A percentile compares a stretch with the other conserved stretches of the same genome.
Conservation (phyloP, 2,329 filamentous ascomycete genomes). For the Diaporthe caulivora region DNA sequence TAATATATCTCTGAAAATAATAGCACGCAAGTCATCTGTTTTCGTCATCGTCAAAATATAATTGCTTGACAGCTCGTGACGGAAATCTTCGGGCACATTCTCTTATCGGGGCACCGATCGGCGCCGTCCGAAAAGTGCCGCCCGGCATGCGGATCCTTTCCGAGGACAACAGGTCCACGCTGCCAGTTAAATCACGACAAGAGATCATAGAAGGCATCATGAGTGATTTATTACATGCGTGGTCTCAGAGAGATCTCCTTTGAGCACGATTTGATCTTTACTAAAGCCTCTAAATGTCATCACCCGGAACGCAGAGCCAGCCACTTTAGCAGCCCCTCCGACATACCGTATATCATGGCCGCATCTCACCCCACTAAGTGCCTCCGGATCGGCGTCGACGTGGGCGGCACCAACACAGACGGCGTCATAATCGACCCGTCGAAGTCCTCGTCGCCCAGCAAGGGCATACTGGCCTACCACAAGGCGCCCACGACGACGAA, state of each 20-base stretch:
- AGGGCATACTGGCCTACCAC: conserved; percentile 62
- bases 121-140: conserved; percentile 17
- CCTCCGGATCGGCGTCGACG: conserved; percentile 60
- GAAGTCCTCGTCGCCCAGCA: conserved; percentile 49
- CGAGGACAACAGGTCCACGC: not conserved
- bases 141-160: conserved; percentile 24
- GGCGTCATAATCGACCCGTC: conserved; percentile 62
- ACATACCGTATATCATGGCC: not conserved
- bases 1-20: no score
- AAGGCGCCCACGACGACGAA: conserved; percentile 63
- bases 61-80: not conserved
- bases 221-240: not conserved
- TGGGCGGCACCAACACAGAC: conserved; percentile 67
- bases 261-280: not conserved
- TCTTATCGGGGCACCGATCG: not conserved
- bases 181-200: not conserved
- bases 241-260: no score
- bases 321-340: not conserved
- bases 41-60: no score
- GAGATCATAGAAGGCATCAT: not conserved
- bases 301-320: not conserved
- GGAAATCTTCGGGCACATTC: not conserved
- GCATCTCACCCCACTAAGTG: conserved; percentile 13
- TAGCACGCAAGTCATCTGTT: no score
- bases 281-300: not conserved